phyloP scores from a whole-genome alignment of 2,329 filamentous ascomycete species.

The Beauveria varroae region DNA sequence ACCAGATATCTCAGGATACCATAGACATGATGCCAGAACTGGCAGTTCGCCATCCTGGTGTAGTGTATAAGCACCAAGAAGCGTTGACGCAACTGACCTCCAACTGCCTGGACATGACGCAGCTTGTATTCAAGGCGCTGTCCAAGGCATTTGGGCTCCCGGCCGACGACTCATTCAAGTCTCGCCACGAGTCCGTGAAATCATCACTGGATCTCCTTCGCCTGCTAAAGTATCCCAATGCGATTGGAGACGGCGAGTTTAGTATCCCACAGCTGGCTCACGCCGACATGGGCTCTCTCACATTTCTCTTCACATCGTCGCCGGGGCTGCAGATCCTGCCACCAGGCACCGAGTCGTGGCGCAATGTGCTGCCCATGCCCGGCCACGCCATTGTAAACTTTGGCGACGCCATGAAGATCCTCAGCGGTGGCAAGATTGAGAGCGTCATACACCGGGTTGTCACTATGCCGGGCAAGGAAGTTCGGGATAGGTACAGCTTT shows the following conservation, averaged over 20 bases:
- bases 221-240: background rate
- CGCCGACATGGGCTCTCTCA: constrained; percentile 5
- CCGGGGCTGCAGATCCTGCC: background rate
- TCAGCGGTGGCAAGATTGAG: background rate
- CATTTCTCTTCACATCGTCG: background rate
- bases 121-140: background rate
- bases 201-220: background rate
- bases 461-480: background rate
- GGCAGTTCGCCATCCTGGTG: background rate
- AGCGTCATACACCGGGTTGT: background rate
- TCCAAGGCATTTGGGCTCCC: background rate
- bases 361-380: background rate
- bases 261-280: background rate
- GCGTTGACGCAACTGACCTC: background rate
- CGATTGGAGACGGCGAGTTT: background rate
- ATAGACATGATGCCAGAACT: background rate
- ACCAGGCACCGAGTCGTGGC: background rate
- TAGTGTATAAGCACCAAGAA: background rate
- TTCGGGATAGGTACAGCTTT: background rate
- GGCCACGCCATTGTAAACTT: background rate
- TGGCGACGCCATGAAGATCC: constrained; percentile 1
- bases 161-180: background rate
- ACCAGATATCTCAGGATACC: background rate
- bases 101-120: background rate
- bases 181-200: background rate